Base-by-base conservation (phyloP, 2,329 filamentous ascomycete genomes). In the Paracamarosporium sp. region DNA sequence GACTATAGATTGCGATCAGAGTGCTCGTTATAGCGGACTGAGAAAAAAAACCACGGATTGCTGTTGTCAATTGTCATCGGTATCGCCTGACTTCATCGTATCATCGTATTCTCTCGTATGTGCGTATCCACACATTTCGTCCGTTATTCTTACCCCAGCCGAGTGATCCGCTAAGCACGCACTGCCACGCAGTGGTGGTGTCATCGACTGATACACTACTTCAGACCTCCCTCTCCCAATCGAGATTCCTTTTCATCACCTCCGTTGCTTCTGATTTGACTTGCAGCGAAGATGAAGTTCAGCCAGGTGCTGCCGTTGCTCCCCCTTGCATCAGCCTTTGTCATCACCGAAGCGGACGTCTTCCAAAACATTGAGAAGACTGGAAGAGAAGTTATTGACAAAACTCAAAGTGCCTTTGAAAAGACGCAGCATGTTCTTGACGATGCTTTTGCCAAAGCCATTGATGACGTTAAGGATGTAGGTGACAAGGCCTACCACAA, bases 311-410 rank as follows among this genome's bases (percentile, higher is more conserved):
- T 86, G 59, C 80, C 82, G 55, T 73, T 85, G 48, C 79, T 81
- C 64, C 81, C 82, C 28, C 61, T 83, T 48, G 74, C 79, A 60
- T 75, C 82, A 51, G 83, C 83, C 25, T 79, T 86, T 52, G 82
- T 86, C 57, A 75, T 87, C 47, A 83, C 83, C 15, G 78, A 84
- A 46, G 78, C 83, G 61, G 68, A 81, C 53, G 74, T 83, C 20
- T 78, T 83, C 58, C 74, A 77, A 41, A 71, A 65, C 48, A 58
- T 74, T 31, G 67, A 73, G 31, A 70, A 67, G 48, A 62, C 65
- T 15, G 63, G 63, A 43, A 65, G 51, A 44, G 56, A 60, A 11
- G 24, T 70, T 17, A 48, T 65, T 27, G 64, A 68, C 46, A 55
- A 60, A n/a, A 63, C 66, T 35, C 66, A 66, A 31, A 61, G 62